Conservation (phyloP, 2,329 filamentous ascomycete species). For the Emericellopsis atlantica region DNA sequence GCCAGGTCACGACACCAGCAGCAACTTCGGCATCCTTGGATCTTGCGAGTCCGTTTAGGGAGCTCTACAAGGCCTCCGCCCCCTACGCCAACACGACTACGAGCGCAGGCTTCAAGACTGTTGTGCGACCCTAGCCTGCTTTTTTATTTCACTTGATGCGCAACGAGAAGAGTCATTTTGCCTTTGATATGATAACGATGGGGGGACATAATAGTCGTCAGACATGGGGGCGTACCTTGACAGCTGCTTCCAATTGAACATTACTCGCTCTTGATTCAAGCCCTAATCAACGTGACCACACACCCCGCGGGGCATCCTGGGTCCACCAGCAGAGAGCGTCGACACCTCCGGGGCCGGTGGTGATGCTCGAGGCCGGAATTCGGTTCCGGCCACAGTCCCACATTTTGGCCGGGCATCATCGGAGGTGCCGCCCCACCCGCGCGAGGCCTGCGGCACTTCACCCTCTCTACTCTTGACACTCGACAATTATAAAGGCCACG, state of each 20-base stretch:
- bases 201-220: too few species aligned
- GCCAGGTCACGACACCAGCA: not conserved
- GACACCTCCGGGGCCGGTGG: not conserved
- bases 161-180: too few species aligned
- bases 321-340: not conserved
- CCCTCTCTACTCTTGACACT: too few species aligned
- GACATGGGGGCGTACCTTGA: too few species aligned
- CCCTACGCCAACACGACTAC: not conserved
- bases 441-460: not conserved
- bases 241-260: too few species aligned
- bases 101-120: not conserved
- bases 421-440: not conserved
- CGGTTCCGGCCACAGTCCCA: constrained; percentile 3
- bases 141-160: too few species aligned
- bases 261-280: too few species aligned
- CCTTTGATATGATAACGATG: too few species aligned
- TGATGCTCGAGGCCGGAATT: constrained; percentile 1
- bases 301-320: too few species aligned
- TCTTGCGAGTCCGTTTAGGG: not conserved
- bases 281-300: too few species aligned
- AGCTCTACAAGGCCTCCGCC: not conserved
- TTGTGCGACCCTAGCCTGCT: not conserved
- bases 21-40: not conserved
- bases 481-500: too few species aligned
- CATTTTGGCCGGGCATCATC: constrained; percentile 2